Conservation (phyloP, 768 basidiomycete species). For the Vararia minispora region DNA sequence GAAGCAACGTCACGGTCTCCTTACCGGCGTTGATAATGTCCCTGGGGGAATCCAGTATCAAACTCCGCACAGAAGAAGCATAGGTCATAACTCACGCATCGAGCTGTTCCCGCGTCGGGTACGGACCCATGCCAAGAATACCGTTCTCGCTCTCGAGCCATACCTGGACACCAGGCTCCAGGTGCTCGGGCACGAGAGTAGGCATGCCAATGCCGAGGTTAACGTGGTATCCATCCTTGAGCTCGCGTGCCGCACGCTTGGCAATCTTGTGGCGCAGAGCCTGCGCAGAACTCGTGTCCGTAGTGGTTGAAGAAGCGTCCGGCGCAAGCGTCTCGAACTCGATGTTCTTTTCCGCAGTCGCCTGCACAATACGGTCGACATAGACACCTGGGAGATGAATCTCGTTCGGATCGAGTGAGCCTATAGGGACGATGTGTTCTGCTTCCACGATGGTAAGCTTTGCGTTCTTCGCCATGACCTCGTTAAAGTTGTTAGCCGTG, state of each 20-base stretch:
- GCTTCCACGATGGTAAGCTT: conserved; percentile 90
- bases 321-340: conserved; percentile 64
- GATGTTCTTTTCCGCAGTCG: conserved; percentile 66
- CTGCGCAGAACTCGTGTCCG: conserved; percentile 34
- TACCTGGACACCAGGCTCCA: conserved; percentile 65
- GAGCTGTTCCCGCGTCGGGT: conserved; percentile 67
- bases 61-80: conserved; percentile 1
- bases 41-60: conserved; percentile 29
- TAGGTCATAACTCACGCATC: conserved; percentile 50
- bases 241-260: conserved; percentile 78
- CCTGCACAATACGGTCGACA: conserved; percentile 78
- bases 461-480: conserved; percentile 83
- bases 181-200: conserved; percentile 73
- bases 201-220: conserved; percentile 91
- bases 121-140: conserved; percentile 84
- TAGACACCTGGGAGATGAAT: conserved; percentile 82
- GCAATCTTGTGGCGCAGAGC: conserved; percentile 68
- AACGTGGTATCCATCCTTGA: conserved; percentile 80
- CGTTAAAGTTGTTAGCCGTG: conserved; percentile 79
- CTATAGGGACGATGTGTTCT: conserved; percentile 80
- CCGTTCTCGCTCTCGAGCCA: conserved; percentile 92
- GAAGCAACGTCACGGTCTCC: conserved; percentile 86
- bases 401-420: conserved; percentile 67
- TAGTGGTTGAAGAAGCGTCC: conserved; percentile 27
- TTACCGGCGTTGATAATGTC: conserved; percentile 94